phyloP scores from a whole-genome alignment of 345 rosid genomes.

The Dovyalis caffra region DNA sequence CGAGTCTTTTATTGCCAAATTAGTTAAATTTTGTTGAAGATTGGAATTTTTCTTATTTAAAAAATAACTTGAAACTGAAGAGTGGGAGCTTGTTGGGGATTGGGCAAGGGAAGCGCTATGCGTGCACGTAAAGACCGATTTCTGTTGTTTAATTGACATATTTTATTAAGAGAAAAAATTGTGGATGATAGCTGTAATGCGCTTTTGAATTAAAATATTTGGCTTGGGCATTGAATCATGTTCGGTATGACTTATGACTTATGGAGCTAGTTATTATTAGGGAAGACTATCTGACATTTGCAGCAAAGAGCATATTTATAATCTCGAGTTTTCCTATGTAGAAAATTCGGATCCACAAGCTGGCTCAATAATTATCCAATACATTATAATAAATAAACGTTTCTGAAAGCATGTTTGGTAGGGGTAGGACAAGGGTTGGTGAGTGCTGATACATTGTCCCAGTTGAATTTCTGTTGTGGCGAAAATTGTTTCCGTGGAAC shows the following conservation, averaged over 20 bases:
- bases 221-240: not conserved
- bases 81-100: conserved; percentile 16
- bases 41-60: no score
- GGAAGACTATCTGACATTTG: not conserved
- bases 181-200: conserved; percentile 38
- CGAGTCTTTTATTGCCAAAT: no score
- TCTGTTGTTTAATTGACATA: not conserved
- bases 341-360: not conserved
- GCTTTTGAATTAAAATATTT: not conserved
- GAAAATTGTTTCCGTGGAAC: not conserved
- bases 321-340: not conserved
- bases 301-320: not conserved
- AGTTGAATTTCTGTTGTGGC: not conserved
- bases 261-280: not conserved
- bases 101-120: conserved; percentile 22
- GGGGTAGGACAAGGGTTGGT: no score
- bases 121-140: conserved; percentile 38
- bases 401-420: not conserved
- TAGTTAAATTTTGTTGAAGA: no score
- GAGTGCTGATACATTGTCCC: no score
- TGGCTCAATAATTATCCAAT: not conserved
- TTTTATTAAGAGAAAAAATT: not conserved
- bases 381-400: not conserved
- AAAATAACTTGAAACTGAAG: no score
- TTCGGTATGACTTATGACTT: not conserved